Conservation (phyloP, 192 early-diverging fungal genomes). For the Podila verticillata region DNA sequence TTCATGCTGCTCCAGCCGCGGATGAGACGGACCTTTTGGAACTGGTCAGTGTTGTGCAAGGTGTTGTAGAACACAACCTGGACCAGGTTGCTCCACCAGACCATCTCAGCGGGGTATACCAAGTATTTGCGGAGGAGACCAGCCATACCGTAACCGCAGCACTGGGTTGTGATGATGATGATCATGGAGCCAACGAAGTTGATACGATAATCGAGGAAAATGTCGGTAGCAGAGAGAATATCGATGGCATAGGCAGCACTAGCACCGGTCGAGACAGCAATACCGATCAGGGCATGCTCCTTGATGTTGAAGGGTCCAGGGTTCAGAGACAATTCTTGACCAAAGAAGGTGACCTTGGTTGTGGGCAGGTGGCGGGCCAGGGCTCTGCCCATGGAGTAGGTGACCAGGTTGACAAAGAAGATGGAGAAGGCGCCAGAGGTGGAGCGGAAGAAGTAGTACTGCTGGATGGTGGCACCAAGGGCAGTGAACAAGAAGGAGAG, state of each 20-base stretch:
- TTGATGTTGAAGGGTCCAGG: slow-evolving; percentile 70
- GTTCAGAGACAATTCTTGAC: slow-evolving; percentile 26
- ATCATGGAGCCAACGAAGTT: slow-evolving; percentile 14
- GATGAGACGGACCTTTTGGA: slow-evolving; percentile 10
- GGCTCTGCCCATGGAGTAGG: slow-evolving; percentile 32
- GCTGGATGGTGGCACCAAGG: slow-evolving; percentile 42
- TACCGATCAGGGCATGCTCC: slow-evolving; percentile 70
- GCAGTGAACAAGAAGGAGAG: slow-evolving; percentile 54
- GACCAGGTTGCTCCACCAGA: slow-evolving; percentile 85
- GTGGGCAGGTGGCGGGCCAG: slow-evolving; percentile 31
- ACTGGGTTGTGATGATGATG: slow-evolving; percentile 72
- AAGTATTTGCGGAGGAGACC: slow-evolving; percentile 80
- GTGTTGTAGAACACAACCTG: slow-evolving; percentile 60
- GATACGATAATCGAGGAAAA: slow-evolving; percentile 25
- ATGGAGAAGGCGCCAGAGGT: slow-evolving; percentile 33
- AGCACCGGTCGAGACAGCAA: slow-evolving; percentile 59
- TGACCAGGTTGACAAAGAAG: slow-evolving; percentile 50
- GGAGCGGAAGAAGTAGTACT: slow-evolving; percentile 54
- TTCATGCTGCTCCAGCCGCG: slow-evolving; percentile 38
- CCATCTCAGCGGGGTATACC: slow-evolving; percentile 84
- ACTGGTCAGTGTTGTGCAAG: slow-evolving; percentile 45
- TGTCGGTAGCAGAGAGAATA: slow-evolving; percentile 17
- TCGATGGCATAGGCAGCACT: slow-evolving; percentile 62
- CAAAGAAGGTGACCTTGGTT: neutral
- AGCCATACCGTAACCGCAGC: slow-evolving; percentile 71